Base-by-base conservation (phyloP, 768 basidiomycete species). In the Phylloporus sp. region DNA sequence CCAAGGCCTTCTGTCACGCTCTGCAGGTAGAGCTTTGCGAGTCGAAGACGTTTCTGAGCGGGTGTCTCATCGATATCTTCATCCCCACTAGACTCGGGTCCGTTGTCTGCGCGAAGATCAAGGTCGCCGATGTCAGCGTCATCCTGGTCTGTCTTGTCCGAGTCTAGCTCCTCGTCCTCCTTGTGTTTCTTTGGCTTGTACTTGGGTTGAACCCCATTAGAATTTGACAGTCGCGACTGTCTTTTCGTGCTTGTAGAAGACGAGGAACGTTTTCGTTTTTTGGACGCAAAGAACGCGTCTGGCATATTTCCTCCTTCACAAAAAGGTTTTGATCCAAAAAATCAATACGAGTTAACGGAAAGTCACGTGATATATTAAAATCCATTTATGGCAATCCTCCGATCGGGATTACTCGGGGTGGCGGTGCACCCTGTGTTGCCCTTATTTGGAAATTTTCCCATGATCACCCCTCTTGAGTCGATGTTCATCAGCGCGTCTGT, bases 21-120 rank as follows among this genome's bases (percentile, higher is more conserved):
- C 54, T 92, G 84, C 35, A 99, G 74, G 69, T 98, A 97, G 55
- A 95, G 69, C 67, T 93, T 88, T 5, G 95, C 95, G 34, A 99
- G 73, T 52, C 97, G 74, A 18, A 99, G 75, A 53, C 97, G 76
- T 71, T 98, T 99, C 75, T 93, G 85, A 0, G 92, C 93, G 2
- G 93, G 91, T 5, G 93, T 95, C 72, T 97, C 95, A 56, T 84
- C 75, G 57, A 85, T 81, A 59, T 94, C 86, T 60, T 97, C 93
- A 36, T 93, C 91, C 6, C 82, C 88, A 58, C 87, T 88, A 24
- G 73, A 77, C 3, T 76, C 79, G 15, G 70, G 76, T 54, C 84
- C 84, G 24, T 73, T 70, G 52, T 80, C 77, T 31, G 75, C 75
- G 36, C 82, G 72, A 56, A 93, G 70, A 64, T 95, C 89, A 74